Percentiles rank a stretch among this genome's conserved stretches.
phyloP scores from a whole-genome alignment of 257 asterid species.

The Paulownia fortunei region DNA sequence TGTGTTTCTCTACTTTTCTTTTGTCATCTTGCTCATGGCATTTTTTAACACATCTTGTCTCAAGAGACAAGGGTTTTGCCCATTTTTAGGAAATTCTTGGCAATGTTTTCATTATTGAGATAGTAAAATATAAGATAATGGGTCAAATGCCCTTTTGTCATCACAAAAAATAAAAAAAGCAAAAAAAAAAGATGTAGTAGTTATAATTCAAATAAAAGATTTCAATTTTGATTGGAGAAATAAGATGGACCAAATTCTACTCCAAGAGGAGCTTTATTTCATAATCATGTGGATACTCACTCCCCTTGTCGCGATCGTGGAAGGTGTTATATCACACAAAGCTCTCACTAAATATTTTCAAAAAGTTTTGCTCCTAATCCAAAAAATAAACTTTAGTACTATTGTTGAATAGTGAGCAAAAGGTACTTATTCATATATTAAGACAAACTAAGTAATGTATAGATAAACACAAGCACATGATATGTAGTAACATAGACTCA shows the following conservation, averaged over 20 bases:
- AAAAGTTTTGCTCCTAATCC: neutral
- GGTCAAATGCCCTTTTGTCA: constrained; percentile 24
- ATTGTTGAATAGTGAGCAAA: constrained; percentile 17
- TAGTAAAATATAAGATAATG: constrained; percentile 15
- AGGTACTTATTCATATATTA: neutral
- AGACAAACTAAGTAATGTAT: constrained; percentile 17
- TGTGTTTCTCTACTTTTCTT: constrained; percentile 31
- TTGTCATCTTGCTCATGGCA: constrained; percentile 30
- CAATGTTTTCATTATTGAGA: neutral
- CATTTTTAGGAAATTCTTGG: constrained; percentile 13
- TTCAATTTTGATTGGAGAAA: constrained; percentile 30
- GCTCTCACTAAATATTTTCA: constrained; percentile 3
- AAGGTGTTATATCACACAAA: constrained; percentile 31
- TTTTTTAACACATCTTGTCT: constrained; percentile 28
- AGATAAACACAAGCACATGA: constrained; percentile 27
- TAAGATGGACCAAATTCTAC: constrained; percentile 38
- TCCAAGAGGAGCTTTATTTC: constrained; percentile 36
- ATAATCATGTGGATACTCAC: constrained; percentile 34
- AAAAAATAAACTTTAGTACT: neutral
- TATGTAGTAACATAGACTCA: neutral
- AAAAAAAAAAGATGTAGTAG: neutral
- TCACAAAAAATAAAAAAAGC: neutral
- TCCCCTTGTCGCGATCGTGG: constrained; percentile 36
- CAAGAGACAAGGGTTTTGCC: constrained; percentile 28
- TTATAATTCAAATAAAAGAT: neutral